Evolutionary conservation across 192 early-diverging fungal genomes (phyloP), one percentile per base, ranked within the genome.

Genomic region (Podila epicladia): DNA sequence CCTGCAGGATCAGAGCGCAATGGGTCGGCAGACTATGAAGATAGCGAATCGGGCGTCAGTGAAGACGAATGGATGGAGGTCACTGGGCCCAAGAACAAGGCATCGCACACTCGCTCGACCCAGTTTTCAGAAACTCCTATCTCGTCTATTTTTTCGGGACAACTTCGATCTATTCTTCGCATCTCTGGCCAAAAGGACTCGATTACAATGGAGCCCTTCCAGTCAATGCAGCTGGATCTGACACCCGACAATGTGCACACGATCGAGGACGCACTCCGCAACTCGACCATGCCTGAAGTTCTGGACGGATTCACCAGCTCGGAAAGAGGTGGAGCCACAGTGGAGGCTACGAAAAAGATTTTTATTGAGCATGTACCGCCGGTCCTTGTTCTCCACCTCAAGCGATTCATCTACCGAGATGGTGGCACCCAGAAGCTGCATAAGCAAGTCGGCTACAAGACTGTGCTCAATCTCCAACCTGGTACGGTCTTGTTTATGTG

Each of bases 321-420:
- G 4, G 85, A 90, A 33, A 65, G 76, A 62, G 71, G 83, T 28
- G 71, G 75, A 22, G 58, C 67, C 38, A 64, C 61, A 57, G 62
- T 67, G n/a, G 77, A 72, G 24, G 95, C 93, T 7, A 95, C 93
- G 1, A 99, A 99, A 72, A 93, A 96, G 80, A 88, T 87, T 29
- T 88, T 89, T 55, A 78, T 99, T 19, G 97, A 98, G 58, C 79
- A 67, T 2, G 84, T 95, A 31, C 98, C 98, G 9, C 94, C 96
- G 3, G 91, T 99, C 7, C 86, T 99, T 26, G 92, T 99, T 28
- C 87, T 99, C 20, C 96, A 98, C 65, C 78, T 99, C 51, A 99
- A 99, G 82, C 92, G 97, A 15, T 98, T 99, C 83, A 89, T 94
- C 24, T 99, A 96, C 82, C 88, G 89, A 67, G 85, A 88, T 64